Evolutionary conservation across 2,329 filamentous ascomycete genomes (phyloP), one percentile per base, ranked within the genome.

Genomic region (Verticillium albo-atrum): DNA sequence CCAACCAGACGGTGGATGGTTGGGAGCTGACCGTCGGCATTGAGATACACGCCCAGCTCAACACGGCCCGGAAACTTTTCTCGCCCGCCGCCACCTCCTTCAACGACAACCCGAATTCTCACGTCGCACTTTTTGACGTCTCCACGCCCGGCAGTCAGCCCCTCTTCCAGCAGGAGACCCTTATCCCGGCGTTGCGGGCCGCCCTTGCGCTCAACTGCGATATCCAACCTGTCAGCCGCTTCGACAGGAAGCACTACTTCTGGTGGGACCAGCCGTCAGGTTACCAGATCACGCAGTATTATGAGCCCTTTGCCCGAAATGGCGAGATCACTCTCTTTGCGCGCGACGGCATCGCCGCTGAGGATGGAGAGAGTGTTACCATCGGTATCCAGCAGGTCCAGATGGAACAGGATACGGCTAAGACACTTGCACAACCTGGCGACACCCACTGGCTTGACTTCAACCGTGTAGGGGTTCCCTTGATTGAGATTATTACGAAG

Each of bases 201-300:
- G 94, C 95, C 0, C 77, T 97, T 55, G 91, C 92, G 0, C 79
- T 99, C 52, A 85, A 89, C 60, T 98, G 95, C 74, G 77, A 87
- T 1, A 83, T 98, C 57, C 89, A 96, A 70, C 79, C 76, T 1
- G 82, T 85, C 66, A 97, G 92, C 73, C 86, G 85, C 58, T 99
- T 97, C 76, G 95, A 99, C 74, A 84, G 95, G 64, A 99, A 99
- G 73, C 95, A 99, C 74, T 99, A 99, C 75, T 98, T 99, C 75
- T 97, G 97, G 79, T 96, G 95, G 85, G 95, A 99, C 73, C 95
- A 99, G 74, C 95, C 95, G 1, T 85, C 91, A 0, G 95, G 95
- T 0, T 99, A 99, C 74, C 95, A 99, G 74, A 96, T 99, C 63
- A 99, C 95, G 2, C 95, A 99, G 71, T 98, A 94, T 77, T 97